These are phyloP conservation scores for Ogataea trehaloabstinens DNA, from an alignment of 805 yeast species.

Conservation along the genomic window DNA sequence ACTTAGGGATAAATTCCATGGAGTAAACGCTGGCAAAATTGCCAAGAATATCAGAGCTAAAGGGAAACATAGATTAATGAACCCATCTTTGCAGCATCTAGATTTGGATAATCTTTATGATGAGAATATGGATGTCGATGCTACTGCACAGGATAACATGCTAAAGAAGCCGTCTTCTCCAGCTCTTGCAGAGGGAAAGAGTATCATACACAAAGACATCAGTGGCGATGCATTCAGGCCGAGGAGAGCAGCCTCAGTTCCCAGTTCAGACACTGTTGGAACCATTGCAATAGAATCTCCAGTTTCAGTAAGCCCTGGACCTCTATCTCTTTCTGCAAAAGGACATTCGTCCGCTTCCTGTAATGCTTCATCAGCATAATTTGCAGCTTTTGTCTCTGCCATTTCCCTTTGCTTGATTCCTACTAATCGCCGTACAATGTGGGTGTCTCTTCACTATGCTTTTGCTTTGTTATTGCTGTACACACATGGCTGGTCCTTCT, in stretches of 20 bases:
- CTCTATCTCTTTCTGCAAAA: not conserved
- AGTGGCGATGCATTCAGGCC: conserved; percentile 8
- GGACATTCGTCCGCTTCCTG: not conserved
- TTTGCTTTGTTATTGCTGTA: not conserved
- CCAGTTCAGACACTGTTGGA: not conserved
- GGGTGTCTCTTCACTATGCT: not conserved
- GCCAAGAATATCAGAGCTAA: conserved; percentile 17
- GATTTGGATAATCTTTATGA: conserved; percentile 22
- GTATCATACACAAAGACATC: not conserved
- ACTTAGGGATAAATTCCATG: conserved; percentile 11
- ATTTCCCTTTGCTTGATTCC: not conserved
- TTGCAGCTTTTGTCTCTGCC: no score
- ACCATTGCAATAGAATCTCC: not conserved
- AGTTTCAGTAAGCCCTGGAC: not conserved
- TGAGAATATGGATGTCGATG: conserved; percentile 18
- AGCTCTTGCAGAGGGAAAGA: conserved; percentile 47
- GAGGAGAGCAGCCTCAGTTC: conserved; percentile 3
- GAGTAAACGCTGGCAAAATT: conserved; percentile 13
- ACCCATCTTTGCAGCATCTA: conserved; percentile 26
- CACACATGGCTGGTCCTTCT: not conserved
- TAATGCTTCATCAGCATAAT: no score
- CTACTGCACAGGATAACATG: conserved; percentile 8
- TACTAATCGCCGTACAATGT: no score
- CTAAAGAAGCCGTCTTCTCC: conserved; percentile 43
- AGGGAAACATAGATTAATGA: conserved; percentile 22